Evolutionary conservation across 106 monocot species (phyloP).

Genomic region (Amphibolis antarctica): DNA sequence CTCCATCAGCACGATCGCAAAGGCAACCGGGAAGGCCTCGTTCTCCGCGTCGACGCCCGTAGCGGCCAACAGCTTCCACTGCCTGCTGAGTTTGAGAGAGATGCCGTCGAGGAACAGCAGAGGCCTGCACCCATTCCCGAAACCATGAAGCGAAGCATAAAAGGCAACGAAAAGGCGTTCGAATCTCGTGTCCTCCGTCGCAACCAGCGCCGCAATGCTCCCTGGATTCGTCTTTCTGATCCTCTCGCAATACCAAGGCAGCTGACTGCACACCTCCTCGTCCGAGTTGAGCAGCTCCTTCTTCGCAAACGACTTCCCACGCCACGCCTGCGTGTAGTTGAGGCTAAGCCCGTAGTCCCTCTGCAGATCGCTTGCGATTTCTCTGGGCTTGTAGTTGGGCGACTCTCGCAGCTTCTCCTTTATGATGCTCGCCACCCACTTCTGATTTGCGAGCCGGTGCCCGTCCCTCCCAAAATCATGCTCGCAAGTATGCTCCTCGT

Average conservation of each 20-base stretch:
- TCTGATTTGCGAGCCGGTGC: conserved; percentile 68
- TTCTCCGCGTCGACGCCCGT: conserved; percentile 75
- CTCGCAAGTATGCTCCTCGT: conserved; percentile 57
- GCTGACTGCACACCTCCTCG: conserved; percentile 61
- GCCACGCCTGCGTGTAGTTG: conserved; percentile 83
- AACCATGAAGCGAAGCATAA: conserved; percentile 68
- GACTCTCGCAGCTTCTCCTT: conserved; percentile 80
- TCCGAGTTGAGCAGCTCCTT: conserved; percentile 75
- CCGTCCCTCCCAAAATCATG: conserved; percentile 38
- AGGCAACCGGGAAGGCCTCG: conserved; percentile 71
- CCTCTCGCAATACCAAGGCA: conserved; percentile 80
- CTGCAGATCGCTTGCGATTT: conserved; percentile 78
- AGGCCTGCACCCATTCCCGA: conserved; percentile 79
- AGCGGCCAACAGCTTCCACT: conserved; percentile 63
- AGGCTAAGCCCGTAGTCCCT: conserved; percentile 84
- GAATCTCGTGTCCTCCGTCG: conserved; percentile 56
- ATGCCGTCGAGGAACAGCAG: conserved; percentile 65
- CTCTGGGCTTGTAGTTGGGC: conserved; percentile 79
- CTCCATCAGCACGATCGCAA: conserved; percentile 55
- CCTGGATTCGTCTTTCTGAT: conserved; percentile 90
- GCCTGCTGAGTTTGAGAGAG: conserved; percentile 45
- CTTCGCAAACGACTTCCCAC: conserved; percentile 73
- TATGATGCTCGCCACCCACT: conserved; percentile 92
- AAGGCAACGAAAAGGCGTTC: conserved; percentile 67
- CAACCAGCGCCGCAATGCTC: conserved; percentile 46